Conservation (phyloP, 306 rosid genomes). For the Betula pendula region DNA sequence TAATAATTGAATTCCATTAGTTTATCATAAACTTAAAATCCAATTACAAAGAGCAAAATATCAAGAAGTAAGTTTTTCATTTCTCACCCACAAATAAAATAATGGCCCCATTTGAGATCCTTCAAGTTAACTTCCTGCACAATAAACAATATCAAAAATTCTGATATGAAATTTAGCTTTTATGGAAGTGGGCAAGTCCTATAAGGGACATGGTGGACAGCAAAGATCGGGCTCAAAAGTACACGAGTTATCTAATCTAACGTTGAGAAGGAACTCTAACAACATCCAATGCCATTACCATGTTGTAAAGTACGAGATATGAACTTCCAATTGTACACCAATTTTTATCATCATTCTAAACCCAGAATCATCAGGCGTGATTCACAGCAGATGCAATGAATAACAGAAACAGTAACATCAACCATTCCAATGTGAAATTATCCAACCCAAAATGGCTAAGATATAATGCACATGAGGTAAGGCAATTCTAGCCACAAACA, state of each 20-base stretch:
- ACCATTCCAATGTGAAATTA: not conserved
- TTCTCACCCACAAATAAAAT: conserved; percentile 92
- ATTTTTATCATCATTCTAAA: not conserved
- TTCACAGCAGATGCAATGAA: not conserved
- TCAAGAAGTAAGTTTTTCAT: conserved; percentile 9
- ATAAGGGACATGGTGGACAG: not conserved
- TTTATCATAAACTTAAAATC: not conserved
- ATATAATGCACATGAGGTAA: not conserved
- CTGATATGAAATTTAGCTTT: not conserved
- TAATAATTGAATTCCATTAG: not conserved
- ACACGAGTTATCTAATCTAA: not conserved
- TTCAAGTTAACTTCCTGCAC: conserved; percentile 83
- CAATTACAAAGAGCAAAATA: not conserved
- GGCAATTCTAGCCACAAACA: not conserved
- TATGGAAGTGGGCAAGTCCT: not conserved
- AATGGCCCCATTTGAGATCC: conserved; percentile 96
- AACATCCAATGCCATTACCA: not conserved
- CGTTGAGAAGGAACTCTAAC: not conserved
- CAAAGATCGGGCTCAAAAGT: not conserved
- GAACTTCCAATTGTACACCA: not conserved
- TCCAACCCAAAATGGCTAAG: not conserved
- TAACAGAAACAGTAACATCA: not conserved
- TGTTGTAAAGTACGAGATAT: not conserved
- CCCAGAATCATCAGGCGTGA: not conserved
- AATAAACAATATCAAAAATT: conserved; percentile 3